Percentiles rank a stretch among this genome's conserved stretches.
These are phyloP conservation scores for Auxenochlorella pyrenoidosa DNA, from an alignment of 139 green algal species.

Conservation along the genomic window DNA sequence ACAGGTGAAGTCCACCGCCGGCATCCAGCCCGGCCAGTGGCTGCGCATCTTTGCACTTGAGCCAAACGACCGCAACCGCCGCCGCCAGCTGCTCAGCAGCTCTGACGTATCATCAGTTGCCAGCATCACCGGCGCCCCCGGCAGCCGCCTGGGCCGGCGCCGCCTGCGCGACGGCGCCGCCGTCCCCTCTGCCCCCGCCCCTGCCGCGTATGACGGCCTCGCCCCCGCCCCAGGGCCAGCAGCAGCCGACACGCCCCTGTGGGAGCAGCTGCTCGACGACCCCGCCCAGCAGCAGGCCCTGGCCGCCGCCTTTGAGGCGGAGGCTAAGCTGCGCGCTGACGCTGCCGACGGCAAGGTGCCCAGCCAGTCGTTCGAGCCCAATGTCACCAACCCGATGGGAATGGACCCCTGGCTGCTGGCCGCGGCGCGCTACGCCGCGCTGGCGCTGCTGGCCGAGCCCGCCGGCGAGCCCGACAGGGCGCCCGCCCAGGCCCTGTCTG, in stretches of 20 bases:
- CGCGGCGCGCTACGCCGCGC: neutral
- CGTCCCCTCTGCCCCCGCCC: no score
- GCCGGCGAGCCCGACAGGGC: neutral
- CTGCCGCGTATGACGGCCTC: neutral
- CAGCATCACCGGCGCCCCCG: neutral
- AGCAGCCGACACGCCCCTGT: neutral
- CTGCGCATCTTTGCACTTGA: constrained; percentile 11
- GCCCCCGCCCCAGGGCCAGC: neutral
- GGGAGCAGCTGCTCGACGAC: neutral
- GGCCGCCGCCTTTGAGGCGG: neutral
- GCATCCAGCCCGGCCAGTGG: constrained; percentile 7
- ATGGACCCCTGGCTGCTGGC: constrained; percentile 13
- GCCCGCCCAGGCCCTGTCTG: neutral
- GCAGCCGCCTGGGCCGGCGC: neutral
- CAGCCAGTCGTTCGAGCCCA: constrained; percentile 1
- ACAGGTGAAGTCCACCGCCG: constrained; percentile 5
- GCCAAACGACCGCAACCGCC: neutral
- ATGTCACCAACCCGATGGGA: constrained; percentile 15
- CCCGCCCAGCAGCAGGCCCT: neutral
- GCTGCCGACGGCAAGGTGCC: neutral
- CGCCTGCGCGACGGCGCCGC: neutral
- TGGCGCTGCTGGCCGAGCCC: constrained; percentile 10
- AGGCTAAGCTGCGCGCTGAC: neutral
- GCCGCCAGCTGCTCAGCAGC: neutral
- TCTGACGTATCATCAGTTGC: no score